Evolutionary conservation across 129 eudicot species (phyloP).

Genomic region (Centrapalus pauciflorus): DNA sequence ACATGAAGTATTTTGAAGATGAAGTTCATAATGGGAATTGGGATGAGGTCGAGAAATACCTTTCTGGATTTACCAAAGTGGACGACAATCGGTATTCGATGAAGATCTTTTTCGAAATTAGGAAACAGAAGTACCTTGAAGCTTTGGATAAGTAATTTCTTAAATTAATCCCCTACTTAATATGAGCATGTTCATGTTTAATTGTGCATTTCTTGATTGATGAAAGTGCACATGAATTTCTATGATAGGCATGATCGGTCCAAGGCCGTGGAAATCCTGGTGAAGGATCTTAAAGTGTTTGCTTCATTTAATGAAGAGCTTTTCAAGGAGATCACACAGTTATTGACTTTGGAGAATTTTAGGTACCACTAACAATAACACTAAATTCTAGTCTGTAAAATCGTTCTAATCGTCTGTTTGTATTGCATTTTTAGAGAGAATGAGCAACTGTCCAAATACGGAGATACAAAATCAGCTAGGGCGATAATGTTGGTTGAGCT

Average conservation of each 20-base stretch:
- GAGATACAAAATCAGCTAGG: constrained; percentile 91
- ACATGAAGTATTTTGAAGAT: constrained; percentile 94
- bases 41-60: constrained; percentile 91
- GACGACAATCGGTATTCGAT: constrained; percentile 93
- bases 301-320: constrained; percentile 91
- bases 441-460: constrained; percentile 85
- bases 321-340: constrained; percentile 86
- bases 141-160: constrained; percentile 79
- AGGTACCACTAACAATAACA: constrained; percentile 38
- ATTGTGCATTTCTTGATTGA: constrained; percentile 5
- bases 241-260: constrained; percentile 67
- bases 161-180: not conserved
- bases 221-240: constrained; percentile 1
- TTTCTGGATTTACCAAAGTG: constrained; percentile 85
- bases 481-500: constrained; percentile 92
- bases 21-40: constrained; percentile 86
- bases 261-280: constrained; percentile 83
- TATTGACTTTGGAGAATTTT: constrained; percentile 80
- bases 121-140: constrained; percentile 97
- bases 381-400: not conserved
- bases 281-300: constrained; percentile 93
- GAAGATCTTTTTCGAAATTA: constrained; percentile 90
- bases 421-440: constrained; percentile 61
- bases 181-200: not conserved
- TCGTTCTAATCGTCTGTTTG: not conserved